Conservation (phyloP, 306 rosid species). For the Quercus rubra region DNA sequence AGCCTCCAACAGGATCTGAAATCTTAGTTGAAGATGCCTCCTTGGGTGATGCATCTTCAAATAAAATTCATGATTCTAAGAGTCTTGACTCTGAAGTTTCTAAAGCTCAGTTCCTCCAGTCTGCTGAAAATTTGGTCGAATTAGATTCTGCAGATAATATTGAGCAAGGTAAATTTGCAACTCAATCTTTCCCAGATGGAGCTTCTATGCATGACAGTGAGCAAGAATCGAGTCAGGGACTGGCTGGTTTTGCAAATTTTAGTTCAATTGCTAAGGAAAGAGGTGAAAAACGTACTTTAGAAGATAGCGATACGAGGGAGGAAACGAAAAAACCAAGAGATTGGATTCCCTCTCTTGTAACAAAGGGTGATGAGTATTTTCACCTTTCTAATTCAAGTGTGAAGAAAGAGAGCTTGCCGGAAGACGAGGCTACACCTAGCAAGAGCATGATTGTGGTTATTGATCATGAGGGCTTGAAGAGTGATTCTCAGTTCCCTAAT, state of each 20-base stretch:
- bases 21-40: slow-evolving; percentile 34
- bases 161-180: slow-evolving; percentile 34
- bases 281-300: slow-evolving; percentile 61
- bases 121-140: slow-evolving; percentile 39
- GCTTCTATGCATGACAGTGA: slow-evolving; percentile 31
- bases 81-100: slow-evolving; percentile 40
- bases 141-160: slow-evolving; percentile 32
- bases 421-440: slow-evolving; percentile 30
- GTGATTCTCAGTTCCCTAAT: slow-evolving; percentile 42
- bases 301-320: slow-evolving; percentile 50
- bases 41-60: slow-evolving; percentile 31
- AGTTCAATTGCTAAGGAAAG: slow-evolving; percentile 46
- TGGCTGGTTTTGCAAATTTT: slow-evolving; percentile 41
- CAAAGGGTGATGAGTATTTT: slow-evolving; percentile 52
- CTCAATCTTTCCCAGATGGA: slow-evolving; percentile 47
- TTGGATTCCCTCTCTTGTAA: slow-evolving; percentile 47
- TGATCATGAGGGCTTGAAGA: slow-evolving; percentile 43
- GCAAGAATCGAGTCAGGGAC: slow-evolving; percentile 36
- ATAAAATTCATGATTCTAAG: slow-evolving; percentile 34
- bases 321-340: slow-evolving; percentile 58
- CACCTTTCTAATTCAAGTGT: slow-evolving; percentile 42
- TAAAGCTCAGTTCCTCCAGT: slow-evolving; percentile 31
- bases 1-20: slow-evolving; percentile 30
- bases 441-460: slow-evolving; percentile 35
- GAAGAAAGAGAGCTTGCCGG: slow-evolving; percentile 39